A percentile compares a stretch with the other conserved stretches of the same genome.
These are phyloP conservation scores for Aspergillus olivimuriae DNA, from an alignment of 495 filamentous ascomycete genomes.

Conservation along the genomic window DNA sequence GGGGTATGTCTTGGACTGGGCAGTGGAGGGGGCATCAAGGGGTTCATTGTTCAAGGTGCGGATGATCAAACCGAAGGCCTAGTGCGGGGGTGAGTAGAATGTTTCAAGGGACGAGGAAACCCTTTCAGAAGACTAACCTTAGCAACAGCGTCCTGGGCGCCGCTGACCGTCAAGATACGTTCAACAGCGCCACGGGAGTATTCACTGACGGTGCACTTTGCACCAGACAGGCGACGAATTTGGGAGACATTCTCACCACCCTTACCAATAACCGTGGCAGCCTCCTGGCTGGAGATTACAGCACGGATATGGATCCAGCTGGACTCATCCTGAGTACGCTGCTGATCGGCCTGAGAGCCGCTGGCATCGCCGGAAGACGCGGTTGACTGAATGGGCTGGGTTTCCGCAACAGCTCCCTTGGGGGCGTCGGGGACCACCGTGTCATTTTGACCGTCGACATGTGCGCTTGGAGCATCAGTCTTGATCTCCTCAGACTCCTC, in stretches of 20 bases:
- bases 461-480: conserved; percentile 34
- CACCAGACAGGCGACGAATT: conserved; percentile 83
- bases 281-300: conserved; percentile 92
- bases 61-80: conserved; percentile 98
- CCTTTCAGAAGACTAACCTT: conserved; percentile 58
- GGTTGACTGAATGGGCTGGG: conserved; percentile 63
- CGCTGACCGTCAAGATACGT: conserved; percentile 93
- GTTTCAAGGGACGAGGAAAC: conserved; percentile 7
- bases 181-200: conserved; percentile 95
- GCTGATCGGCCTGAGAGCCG: conserved; percentile 44
- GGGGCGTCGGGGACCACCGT: conserved; percentile 73
- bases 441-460: conserved; percentile 48
- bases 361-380: conserved; percentile 49
- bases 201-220: conserved; percentile 97
- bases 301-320: conserved; percentile 95
- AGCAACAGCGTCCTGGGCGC: conserved; percentile 88
- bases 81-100: conserved; percentile 1
- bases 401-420: conserved; percentile 36
- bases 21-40: conserved; percentile 73
- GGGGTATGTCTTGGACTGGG: conserved; percentile 95
- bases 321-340: conserved; percentile 72
- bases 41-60: conserved; percentile 96
- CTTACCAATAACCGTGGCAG: conserved; percentile 96
- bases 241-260: conserved; percentile 96
- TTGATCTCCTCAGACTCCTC: conserved; percentile 50